Evolutionary conservation across 2,329 filamentous ascomycete genomes (phyloP).

Genomic region (Sclerotinia borealis): DNA sequence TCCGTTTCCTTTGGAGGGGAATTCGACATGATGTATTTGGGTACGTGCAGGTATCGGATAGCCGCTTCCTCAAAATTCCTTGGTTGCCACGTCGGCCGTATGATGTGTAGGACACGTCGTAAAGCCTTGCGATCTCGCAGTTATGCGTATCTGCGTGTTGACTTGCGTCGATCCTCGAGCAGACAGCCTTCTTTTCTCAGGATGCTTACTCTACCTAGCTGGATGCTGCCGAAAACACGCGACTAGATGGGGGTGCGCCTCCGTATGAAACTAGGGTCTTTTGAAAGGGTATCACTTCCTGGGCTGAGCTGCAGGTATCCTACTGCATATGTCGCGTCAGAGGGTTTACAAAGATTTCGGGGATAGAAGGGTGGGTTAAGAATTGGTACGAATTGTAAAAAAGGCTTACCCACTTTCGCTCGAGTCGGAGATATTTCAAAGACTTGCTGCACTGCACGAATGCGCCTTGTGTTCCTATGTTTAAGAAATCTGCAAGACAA

Average conservation of each 20-base stretch:
- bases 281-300: constrained; percentile 14
- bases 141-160: constrained; percentile 21
- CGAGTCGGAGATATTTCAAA: constrained; percentile 12
- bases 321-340: constrained; percentile 15
- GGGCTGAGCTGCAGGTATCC: constrained; percentile 13
- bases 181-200: constrained; percentile 23
- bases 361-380: neutral
- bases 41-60: constrained; percentile 38
- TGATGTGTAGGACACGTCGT: constrained; percentile 24
- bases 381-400: constrained; percentile 7
- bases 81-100: constrained; percentile 30
- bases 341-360: constrained; percentile 10
- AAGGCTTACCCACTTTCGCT: constrained; percentile 13
- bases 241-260: constrained; percentile 19
- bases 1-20: constrained; percentile 83
- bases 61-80: constrained; percentile 27
- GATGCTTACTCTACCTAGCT: constrained; percentile 18
- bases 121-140: constrained; percentile 20
- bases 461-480: constrained; percentile 13
- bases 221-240: constrained; percentile 27
- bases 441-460: constrained; percentile 10
- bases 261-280: constrained; percentile 18
- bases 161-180: constrained; percentile 25
- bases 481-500: constrained; percentile 12
- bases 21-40: constrained; percentile 89